These are phyloP conservation scores for Reticulascus tulasneorum DNA, from an alignment of 2,329 filamentous ascomycete genomes.

Conservation along the genomic window DNA sequence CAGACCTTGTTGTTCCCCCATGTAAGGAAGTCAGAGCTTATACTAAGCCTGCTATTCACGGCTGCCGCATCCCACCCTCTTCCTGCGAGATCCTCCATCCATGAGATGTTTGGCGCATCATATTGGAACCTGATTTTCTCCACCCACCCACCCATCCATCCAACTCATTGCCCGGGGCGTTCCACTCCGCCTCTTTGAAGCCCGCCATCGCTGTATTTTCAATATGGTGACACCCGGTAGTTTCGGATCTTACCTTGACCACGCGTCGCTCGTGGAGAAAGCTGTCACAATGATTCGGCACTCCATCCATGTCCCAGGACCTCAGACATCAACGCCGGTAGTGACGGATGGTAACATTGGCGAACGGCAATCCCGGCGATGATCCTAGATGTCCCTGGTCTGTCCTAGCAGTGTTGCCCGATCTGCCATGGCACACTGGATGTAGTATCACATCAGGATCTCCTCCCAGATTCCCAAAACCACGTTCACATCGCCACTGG, in stretches of 20 bases:
- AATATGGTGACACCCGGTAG: slow-evolving; percentile 6
- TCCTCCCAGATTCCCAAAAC: background rate
- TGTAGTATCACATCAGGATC: background rate
- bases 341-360: slow-evolving; percentile 8
- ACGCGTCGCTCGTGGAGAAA: slow-evolving; percentile 1
- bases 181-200: slow-evolving; percentile 5
- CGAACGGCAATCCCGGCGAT: background rate
- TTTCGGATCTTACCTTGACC: slow-evolving; percentile 11
- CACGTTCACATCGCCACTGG: background rate
- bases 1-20: background rate
- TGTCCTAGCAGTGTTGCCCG: background rate
- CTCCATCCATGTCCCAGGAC: background rate
- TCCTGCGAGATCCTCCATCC: slow-evolving; percentile 9
- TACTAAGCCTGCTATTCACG: slow-evolving; percentile 1
- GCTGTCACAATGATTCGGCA: background rate
- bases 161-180: slow-evolving; percentile 7
- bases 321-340: slow-evolving; percentile 3
- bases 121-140: slow-evolving; percentile 12
- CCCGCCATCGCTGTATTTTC: background rate
- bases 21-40: slow-evolving; percentile 8
- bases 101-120: slow-evolving; percentile 9
- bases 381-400: background rate
- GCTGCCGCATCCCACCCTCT: slow-evolving; percentile 12
- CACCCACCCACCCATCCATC: slow-evolving; percentile 9
- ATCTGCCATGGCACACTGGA: slow-evolving; percentile 5